A percentile compares a stretch with the other conserved stretches of the same genome.
phyloP scores from a whole-genome alignment of 495 filamentous ascomycete genomes.

The Aspergillus indologenus region DNA sequence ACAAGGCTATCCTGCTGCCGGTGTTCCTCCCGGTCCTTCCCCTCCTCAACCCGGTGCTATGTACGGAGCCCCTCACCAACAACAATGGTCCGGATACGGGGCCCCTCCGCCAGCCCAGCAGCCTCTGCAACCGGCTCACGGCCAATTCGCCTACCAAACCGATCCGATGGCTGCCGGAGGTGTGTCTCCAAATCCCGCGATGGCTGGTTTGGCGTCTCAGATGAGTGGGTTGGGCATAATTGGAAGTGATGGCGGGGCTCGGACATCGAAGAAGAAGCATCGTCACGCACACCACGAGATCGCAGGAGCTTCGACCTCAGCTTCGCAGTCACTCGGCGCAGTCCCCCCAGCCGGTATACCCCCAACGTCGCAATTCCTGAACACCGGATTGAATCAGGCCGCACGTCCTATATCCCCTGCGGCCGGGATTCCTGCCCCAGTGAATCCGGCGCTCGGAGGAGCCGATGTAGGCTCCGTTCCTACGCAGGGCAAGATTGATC shows the following conservation, averaged over 20 bases:
- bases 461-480: constrained; percentile 44
- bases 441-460: constrained; percentile 41
- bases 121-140: constrained; percentile 16
- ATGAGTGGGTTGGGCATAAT: constrained; percentile 80
- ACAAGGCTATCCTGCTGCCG: constrained; percentile 33
- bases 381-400: constrained; percentile 58
- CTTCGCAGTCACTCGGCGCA: constrained; percentile 63
- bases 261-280: constrained; percentile 83
- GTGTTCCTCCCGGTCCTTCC: constrained; percentile 43
- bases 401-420: constrained; percentile 52
- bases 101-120: constrained; percentile 32
- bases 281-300: constrained; percentile 89
- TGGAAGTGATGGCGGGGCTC: constrained; percentile 52
- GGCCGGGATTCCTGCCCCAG: constrained; percentile 43
- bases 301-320: constrained; percentile 51
- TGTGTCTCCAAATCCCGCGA: constrained; percentile 35
- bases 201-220: constrained; percentile 71
- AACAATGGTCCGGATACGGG: constrained; percentile 47
- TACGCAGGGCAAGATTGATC: constrained; percentile 76
- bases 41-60: constrained; percentile 60
- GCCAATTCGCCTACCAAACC: constrained; percentile 33
- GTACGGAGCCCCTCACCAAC: constrained; percentile 39
- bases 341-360: constrained; percentile 54
- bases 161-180: constrained; percentile 32
- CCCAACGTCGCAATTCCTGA: constrained; percentile 66